These are phyloP conservation scores for Fraxinus paxiana DNA, from an alignment of 305 asterid species.

Conservation along the genomic window DNA sequence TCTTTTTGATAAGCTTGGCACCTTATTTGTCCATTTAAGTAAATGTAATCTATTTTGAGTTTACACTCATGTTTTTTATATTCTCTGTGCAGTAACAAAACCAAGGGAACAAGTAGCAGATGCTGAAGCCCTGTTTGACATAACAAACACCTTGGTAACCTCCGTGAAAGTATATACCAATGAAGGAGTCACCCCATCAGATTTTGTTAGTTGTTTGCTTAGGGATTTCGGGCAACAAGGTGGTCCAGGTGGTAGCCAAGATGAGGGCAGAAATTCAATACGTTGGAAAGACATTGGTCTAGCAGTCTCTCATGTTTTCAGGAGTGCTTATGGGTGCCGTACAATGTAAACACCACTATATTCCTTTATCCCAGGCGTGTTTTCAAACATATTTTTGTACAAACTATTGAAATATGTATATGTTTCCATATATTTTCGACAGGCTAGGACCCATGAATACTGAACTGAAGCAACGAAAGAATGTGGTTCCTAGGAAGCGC, in stretches of 20 bases:
- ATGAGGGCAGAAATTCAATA: not conserved
- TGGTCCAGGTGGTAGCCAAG: not conserved
- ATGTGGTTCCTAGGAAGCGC: conserved; percentile 20
- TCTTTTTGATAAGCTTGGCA: not conserved
- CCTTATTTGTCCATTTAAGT: not conserved
- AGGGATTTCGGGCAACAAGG: conserved; percentile 26
- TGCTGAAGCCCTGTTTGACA: conserved; percentile 53
- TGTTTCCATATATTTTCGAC: not conserved
- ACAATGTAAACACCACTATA: conserved; percentile 40
- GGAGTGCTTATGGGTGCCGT: conserved; percentile 33
- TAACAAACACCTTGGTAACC: conserved; percentile 35
- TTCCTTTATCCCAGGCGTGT: not conserved
- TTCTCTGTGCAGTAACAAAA: conserved; percentile 34
- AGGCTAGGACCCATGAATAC: conserved; percentile 54
- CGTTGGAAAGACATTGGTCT: conserved; percentile 41
- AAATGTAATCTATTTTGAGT: not conserved
- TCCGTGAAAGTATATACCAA: conserved; percentile 36
- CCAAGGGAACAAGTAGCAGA: conserved; percentile 66
- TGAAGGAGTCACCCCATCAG: conserved; percentile 37
- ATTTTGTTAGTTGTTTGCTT: conserved; percentile 42
- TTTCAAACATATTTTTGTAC: not conserved
- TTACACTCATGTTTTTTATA: not conserved
- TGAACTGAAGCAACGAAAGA: conserved; percentile 33
- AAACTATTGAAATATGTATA: not conserved
- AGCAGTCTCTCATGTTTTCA: conserved; percentile 35